Percentiles rank a stretch among this genome's conserved stretches.
These are phyloP conservation scores for Polychaeton citri DNA, from an alignment of 2,329 filamentous ascomycete species.

Conservation along the genomic window DNA sequence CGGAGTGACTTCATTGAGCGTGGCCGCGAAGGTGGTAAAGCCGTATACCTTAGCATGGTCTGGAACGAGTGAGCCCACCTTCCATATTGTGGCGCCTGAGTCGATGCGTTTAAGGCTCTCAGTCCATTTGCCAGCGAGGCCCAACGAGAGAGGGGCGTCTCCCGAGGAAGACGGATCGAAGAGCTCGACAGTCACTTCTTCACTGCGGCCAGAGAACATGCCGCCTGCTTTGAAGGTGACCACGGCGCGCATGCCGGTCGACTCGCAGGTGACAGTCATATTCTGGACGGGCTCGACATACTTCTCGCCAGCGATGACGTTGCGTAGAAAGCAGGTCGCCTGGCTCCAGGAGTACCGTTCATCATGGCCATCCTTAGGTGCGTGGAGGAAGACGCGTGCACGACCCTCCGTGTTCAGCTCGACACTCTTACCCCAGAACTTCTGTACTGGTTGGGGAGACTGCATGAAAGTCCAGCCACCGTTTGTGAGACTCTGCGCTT, in stretches of 20 bases:
- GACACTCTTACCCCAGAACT: conserved; percentile 96
- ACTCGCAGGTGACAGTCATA: conserved; percentile 77
- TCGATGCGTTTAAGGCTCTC: conserved; percentile 51
- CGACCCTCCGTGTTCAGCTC: conserved; percentile 90
- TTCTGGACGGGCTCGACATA: conserved; percentile 90
- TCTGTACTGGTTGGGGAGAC: conserved; percentile 77
- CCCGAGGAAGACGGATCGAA: conserved; percentile 42
- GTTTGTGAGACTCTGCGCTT: conserved; percentile 52
- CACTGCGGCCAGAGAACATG: conserved; percentile 90
- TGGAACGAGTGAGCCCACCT: conserved; percentile 61
- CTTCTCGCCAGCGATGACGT: conserved; percentile 95
- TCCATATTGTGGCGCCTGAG: conserved; percentile 62
- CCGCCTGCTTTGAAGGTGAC: conserved; percentile 88
- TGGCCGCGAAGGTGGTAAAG: conserved; percentile 72
- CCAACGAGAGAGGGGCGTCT: conserved; percentile 50
- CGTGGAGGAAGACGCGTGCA: conserved; percentile 63
- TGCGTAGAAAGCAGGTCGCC: conserved; percentile 81
- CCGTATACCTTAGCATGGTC: conserved; percentile 73
- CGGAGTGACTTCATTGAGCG: conserved; percentile 74
- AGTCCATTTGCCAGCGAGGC: conserved; percentile 78
- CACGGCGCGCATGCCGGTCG: conserved; percentile 67
- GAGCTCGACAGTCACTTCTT: conserved; percentile 71
- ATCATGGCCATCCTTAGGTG: conserved; percentile 35
- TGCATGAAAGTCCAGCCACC: conserved; percentile 80
- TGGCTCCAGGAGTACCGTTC: conserved; percentile 82